phyloP scores from a whole-genome alignment of 2,329 filamentous ascomycete genomes.

The Penicillium sp. region DNA sequence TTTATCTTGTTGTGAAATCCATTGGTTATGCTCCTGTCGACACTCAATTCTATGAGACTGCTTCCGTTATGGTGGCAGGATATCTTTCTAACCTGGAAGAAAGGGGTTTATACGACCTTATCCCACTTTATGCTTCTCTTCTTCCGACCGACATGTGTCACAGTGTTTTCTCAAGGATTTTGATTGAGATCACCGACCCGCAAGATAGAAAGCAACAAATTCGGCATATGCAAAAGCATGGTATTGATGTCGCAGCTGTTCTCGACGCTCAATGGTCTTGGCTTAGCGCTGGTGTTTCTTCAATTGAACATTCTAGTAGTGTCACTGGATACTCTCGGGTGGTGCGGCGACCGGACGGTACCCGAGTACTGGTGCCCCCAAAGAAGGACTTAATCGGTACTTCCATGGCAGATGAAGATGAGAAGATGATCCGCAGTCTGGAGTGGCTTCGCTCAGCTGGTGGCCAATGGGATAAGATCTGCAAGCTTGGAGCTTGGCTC shows the following conservation, averaged over 20 bases:
- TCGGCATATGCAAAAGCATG: slow-evolving; percentile 71
- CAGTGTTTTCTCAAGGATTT: slow-evolving; percentile 70
- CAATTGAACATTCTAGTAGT: slow-evolving; percentile 32
- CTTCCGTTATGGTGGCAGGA: slow-evolving; percentile 63
- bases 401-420: slow-evolving; percentile 58
- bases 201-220: slow-evolving; percentile 68
- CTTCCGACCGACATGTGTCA: slow-evolving; percentile 66
- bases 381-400: slow-evolving; percentile 70
- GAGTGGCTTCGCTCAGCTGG: slow-evolving; percentile 82
- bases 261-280: slow-evolving; percentile 66
- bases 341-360: slow-evolving; percentile 51
- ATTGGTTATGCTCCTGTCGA: slow-evolving; percentile 53
- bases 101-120: slow-evolving; percentile 70
- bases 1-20: slow-evolving; percentile 65
- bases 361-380: slow-evolving; percentile 62
- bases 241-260: slow-evolving; percentile 71
- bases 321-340: slow-evolving; percentile 42
- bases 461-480: slow-evolving; percentile 70
- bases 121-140: slow-evolving; percentile 85
- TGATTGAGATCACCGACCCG: slow-evolving; percentile 69
- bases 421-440: slow-evolving; percentile 75
- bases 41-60: slow-evolving; percentile 63
- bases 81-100: slow-evolving; percentile 80
- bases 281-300: slow-evolving; percentile 36
- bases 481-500: slow-evolving; percentile 67